phyloP scores from a whole-genome alignment of 495 filamentous ascomycete genomes.

The Neurospora intermedia region DNA sequence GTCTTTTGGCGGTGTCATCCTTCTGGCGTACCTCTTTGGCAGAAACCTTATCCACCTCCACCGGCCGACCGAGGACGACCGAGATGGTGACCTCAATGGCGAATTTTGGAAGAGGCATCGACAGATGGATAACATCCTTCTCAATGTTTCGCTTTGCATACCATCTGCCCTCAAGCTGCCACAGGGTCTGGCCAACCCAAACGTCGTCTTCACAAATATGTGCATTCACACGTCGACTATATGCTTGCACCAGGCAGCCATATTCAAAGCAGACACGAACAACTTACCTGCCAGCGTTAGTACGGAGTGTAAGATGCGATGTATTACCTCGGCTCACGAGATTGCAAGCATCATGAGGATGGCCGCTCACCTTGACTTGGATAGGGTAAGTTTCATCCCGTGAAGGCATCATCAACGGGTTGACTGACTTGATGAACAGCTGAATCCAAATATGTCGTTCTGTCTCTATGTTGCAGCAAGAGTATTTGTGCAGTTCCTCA shows the following conservation, averaged over 20 bases:
- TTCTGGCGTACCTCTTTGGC: slow-evolving; percentile 84
- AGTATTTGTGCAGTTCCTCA: slow-evolving; percentile 92
- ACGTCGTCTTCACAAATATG: slow-evolving; percentile 94
- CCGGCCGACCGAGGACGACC: slow-evolving; percentile 71
- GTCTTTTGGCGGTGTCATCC: slow-evolving; percentile 67
- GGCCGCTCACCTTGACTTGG: slow-evolving; percentile 82
- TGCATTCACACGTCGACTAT: slow-evolving; percentile 94
- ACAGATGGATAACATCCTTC: slow-evolving; percentile 76
- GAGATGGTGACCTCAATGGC: slow-evolving; percentile 81
- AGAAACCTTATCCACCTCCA: slow-evolving; percentile 92
- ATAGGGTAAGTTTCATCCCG: slow-evolving; percentile 49
- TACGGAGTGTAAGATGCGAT: slow-evolving; percentile 82
- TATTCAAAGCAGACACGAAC: slow-evolving; percentile 93
- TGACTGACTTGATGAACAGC: slow-evolving; percentile 38
- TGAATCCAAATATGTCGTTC: slow-evolving; percentile 95
- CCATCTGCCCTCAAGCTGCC: slow-evolving; percentile 79
- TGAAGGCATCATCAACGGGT: not conserved
- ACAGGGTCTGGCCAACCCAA: slow-evolving; percentile 61
- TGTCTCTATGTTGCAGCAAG: slow-evolving; percentile 90
- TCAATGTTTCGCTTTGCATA: slow-evolving; percentile 74
- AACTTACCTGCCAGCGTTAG: slow-evolving; percentile 64
- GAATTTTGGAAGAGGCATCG: slow-evolving; percentile 95
- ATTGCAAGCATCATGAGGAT: slow-evolving; percentile 96
- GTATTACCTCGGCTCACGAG: slow-evolving; percentile 86
- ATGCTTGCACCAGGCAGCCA: slow-evolving; percentile 93